Base-by-base conservation (phyloP, 805 yeast species). In the Nadsonia fulvescens region DNA sequence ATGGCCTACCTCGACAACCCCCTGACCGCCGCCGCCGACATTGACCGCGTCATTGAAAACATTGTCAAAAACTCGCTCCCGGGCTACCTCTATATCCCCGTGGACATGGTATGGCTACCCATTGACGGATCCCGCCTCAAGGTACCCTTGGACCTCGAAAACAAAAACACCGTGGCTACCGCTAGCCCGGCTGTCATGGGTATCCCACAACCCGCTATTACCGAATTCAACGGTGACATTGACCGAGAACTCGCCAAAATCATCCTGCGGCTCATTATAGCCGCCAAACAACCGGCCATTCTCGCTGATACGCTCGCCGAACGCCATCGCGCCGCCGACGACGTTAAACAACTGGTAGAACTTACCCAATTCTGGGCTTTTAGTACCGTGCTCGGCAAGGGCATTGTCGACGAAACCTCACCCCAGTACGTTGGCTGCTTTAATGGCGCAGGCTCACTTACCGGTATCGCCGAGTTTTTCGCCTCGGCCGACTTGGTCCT, bases 81-180 rank as follows among this genome's bases (percentile, higher is more conserved):
- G 0, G 94, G 92, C 9, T 82, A 75, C 41, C 45, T 82, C 25
- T 78, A 67, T 44, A 46, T 83, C 24, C 94, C 95, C 2, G 53
- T 63, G 22, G 83, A 82, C 44, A 46, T 77, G 36, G 64, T 38
- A 6, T 32, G 34, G 26, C 29, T 32, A 27, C 37, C 33, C 11
- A 56, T 69, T 29, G 53, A 51, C 31, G 44, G 47, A 7, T 33
- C 51, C 2, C 47, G 54, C 27, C 50, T 70, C 20, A 33, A 43
- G 5, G 36, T 34, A 5, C 56, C 51, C 13, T 35, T 56, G 18
- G 34, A 36, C 15, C 24, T 60, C 16, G 36, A 40, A 4, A 27
- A 54, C 35, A 37, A 32, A 26, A 42, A 43, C 27, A 34, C 35
- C 7, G 33, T 39, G 10, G 43, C 37, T 8, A 36, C 32, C 2